Base-by-base conservation (phyloP, 768 basidiomycete species). In the Collybia sp. region DNA sequence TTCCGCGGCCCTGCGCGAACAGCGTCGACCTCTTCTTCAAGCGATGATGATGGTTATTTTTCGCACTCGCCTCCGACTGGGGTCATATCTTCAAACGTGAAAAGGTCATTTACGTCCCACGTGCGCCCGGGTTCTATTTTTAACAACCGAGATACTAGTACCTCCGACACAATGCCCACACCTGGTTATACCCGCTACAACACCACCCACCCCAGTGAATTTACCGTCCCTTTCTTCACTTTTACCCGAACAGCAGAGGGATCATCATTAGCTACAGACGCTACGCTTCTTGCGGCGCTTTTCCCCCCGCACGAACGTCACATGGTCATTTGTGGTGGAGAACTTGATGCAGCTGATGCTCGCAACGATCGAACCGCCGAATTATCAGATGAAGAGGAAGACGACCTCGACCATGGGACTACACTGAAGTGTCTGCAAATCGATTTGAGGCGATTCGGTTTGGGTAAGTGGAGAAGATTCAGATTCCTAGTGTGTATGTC, bases 161-260 rank as follows among this genome's bases (percentile, higher is more conserved):
- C 25, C 25, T n/a, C 25, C 8, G 25, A 25, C 25, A 25, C 25
- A 25, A 25, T 8, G 25, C 25, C 25, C 8, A 25, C 8, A 25
- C 25, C 8, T 25, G 25, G 25, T 25, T 25, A 25, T 25, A 25
- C 25, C 25, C 25, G 25, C 25, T 8, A 25, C 25, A 25, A 25
- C 25, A 25, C 25, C 25, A 25, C 25, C 25, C 25, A 8, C 25
- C 25, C 4, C 25, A 25, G 25, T 25, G 25, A 25, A 25, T 25
- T 44, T 46, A 6, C 55, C 58, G 72, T 83, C n/a, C 80, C 86
- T 2, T 90, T 92, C 66, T 82, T 90, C 64, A 85, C 80, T 51
- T 85, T 90, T 58, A 89, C 87, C 13, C 73, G 85, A 49, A 88
- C 88, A 5, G 63, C 72, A 16, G 88, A 90, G 61, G 85, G 85